Percentiles rank a stretch among this genome's conserved stretches.
These are phyloP conservation scores for Erodium moschatum DNA, from an alignment of 441 rosid species.

Conservation along the genomic window DNA sequence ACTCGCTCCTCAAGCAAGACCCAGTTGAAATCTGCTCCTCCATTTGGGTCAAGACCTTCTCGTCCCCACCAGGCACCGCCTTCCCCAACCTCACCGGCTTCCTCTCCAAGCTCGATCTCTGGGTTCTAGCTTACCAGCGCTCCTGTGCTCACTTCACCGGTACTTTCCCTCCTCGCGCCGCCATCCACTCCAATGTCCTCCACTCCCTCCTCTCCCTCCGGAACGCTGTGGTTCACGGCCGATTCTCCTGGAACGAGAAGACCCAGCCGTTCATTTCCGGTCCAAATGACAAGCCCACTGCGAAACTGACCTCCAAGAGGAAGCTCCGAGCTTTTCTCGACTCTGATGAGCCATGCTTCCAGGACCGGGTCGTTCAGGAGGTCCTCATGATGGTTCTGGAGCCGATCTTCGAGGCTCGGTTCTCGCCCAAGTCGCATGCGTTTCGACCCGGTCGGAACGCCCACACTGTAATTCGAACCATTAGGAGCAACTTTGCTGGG, in stretches of 20 bases:
- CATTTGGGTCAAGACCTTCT: conserved; percentile 86
- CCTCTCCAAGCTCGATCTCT: conserved; percentile 81
- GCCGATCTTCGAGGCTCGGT: conserved; percentile 73
- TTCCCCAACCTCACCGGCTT: conserved; percentile 75
- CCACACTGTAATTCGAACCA: conserved; percentile 78
- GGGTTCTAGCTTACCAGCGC: conserved; percentile 92
- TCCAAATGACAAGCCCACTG: conserved; percentile 44
- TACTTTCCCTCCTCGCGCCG: conserved; percentile 80
- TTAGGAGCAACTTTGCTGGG: conserved; percentile 81
- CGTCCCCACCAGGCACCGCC: conserved; percentile 40
- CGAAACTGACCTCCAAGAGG: conserved; percentile 43
- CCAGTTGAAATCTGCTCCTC: conserved; percentile 67
- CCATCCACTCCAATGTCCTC: conserved; percentile 54
- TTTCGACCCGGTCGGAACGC: conserved; percentile 89
- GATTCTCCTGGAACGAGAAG: conserved; percentile 72
- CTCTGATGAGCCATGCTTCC: conserved; percentile 59
- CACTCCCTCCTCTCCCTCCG: conserved; percentile 68
- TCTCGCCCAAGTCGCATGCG: conserved; percentile 61
- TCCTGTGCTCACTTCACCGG: conserved; percentile 68
- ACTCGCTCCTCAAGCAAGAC: conserved; percentile 67
- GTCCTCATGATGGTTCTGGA: conserved; percentile 71
- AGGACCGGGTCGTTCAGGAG: conserved; percentile 88
- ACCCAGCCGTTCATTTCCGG: conserved; percentile 50
- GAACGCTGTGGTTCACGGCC: conserved; percentile 41
- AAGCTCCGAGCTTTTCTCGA: conserved; percentile 41